phyloP scores from a whole-genome alignment of 176 grass and related monocot species.

The Rhynchospora breviuscula region DNA sequence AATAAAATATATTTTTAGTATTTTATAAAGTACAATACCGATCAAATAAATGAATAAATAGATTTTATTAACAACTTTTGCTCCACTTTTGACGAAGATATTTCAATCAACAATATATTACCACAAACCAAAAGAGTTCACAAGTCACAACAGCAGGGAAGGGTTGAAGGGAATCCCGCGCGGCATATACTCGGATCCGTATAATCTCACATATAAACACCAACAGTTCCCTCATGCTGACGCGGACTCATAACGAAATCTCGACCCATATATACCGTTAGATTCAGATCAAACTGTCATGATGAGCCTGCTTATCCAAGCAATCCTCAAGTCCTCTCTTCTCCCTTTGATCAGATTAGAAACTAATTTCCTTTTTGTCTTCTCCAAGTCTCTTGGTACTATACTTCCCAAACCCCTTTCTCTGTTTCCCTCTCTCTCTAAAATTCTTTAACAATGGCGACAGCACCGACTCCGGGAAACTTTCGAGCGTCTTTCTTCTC shows the following conservation, averaged over 20 bases:
- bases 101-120: too few relatives aligned
- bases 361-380: background rate
- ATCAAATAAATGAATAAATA: too few relatives aligned
- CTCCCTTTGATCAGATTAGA: background rate
- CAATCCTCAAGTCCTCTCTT: background rate
- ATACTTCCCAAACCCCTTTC: constrained; percentile 14
- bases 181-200: constrained; percentile 5
- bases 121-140: too few relatives aligned
- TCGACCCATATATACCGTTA: background rate
- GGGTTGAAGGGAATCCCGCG: background rate
- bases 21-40: too few relatives aligned
- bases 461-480: background rate
- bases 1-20: too few relatives aligned
- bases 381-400: constrained; percentile 22
- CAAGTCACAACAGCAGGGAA: too few relatives aligned
- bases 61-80: too few relatives aligned
- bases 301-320: constrained; percentile 1
- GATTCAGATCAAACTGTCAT: background rate
- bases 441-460: constrained; percentile 19
- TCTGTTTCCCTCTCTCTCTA: background rate
- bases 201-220: background rate
- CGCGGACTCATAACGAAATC: background rate
- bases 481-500: constrained; percentile 12
- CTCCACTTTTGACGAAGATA: too few relatives aligned
- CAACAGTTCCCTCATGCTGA: background rate